Evolutionary conservation across 1,284 basidiomycete genomes (phyloP).

Genomic region (Pisolithus thermaeus): DNA sequence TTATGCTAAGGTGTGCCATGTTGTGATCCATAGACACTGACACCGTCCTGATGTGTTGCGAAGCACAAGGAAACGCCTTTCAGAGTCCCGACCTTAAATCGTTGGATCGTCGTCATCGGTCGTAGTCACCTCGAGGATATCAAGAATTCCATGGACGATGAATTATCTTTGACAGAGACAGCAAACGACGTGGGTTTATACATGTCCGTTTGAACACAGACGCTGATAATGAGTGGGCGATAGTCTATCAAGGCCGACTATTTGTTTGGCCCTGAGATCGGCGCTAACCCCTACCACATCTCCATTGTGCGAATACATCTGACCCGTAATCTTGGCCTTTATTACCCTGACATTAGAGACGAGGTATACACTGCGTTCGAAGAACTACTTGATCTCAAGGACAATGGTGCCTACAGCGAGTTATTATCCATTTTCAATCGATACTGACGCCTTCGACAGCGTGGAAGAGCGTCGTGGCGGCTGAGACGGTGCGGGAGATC

Average conservation of each 20-base stretch:
- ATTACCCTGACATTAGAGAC: conserved; percentile 26
- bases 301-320: conserved; percentile 21
- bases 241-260: conserved; percentile 9
- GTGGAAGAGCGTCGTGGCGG: conserved; percentile 24
- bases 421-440: background rate
- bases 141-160: background rate
- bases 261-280: conserved; percentile 22
- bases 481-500: conserved; percentile 17
- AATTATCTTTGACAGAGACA: background rate
- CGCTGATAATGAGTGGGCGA: background rate
- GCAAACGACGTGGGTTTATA: background rate
- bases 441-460: conserved; percentile 15
- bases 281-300: conserved; percentile 24
- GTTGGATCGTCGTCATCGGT: background rate
- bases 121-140: background rate
- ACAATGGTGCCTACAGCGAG: conserved; percentile 10
- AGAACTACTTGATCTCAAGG: conserved; percentile 16
- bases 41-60: background rate
- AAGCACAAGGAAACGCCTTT: background rate
- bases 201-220: background rate
- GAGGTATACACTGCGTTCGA: conserved; percentile 29
- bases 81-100: background rate
- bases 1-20: background rate
- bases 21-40: background rate
- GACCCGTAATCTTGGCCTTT: conserved; percentile 24